These are phyloP conservation scores for Coemansia asiatica DNA, from an alignment of 192 early-diverging fungal genomes.

Conservation along the genomic window DNA sequence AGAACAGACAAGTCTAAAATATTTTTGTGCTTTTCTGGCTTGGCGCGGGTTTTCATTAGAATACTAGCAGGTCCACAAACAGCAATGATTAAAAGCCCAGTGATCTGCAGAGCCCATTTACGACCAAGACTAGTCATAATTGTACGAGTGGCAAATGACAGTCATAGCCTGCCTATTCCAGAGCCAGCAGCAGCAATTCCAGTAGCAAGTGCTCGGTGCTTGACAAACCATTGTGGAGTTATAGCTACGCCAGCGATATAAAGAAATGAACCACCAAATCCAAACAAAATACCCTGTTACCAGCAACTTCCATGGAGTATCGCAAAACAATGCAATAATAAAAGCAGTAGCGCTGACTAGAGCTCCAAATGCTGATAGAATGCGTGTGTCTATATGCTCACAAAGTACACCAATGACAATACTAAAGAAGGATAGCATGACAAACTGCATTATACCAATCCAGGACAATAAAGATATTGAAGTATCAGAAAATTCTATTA, in stretches of 20 bases:
- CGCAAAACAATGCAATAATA: constrained; percentile 59
- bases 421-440: constrained; percentile 52
- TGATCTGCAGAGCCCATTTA: constrained; percentile 56
- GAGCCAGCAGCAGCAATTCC: constrained; percentile 57
- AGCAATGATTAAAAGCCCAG: constrained; percentile 49
- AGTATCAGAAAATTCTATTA: constrained; percentile 35
- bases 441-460: constrained; percentile 57
- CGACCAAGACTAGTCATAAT: constrained; percentile 53
- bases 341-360: constrained; percentile 55
- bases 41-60: constrained; percentile 45
- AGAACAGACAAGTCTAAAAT: constrained; percentile 48
- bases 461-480: constrained; percentile 52
- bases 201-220: constrained; percentile 52
- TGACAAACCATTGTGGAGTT: constrained; percentile 59
- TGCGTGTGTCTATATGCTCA: constrained; percentile 55
- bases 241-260: constrained; percentile 53
- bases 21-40: constrained; percentile 22
- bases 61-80: constrained; percentile 39
- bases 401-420: constrained; percentile 53
- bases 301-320: constrained; percentile 61
- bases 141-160: constrained; percentile 52
- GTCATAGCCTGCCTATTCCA: constrained; percentile 57
- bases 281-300: constrained; percentile 67
- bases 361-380: constrained; percentile 51
- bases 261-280: constrained; percentile 48